These are phyloP conservation scores for Claviceps fusiformis DNA, from an alignment of 2,329 filamentous ascomycete species.

Conservation along the genomic window DNA sequence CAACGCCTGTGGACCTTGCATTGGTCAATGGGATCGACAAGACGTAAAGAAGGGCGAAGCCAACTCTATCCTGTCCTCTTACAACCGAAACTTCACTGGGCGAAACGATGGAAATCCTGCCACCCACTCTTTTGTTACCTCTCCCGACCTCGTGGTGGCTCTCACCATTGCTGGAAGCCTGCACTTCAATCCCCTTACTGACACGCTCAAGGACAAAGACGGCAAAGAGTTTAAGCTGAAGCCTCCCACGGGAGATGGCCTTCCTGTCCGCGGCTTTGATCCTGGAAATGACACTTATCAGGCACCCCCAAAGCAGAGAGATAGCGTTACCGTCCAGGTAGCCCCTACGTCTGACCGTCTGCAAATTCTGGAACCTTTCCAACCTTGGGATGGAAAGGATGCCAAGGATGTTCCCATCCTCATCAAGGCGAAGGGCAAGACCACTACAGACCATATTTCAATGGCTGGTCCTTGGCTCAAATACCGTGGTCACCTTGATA, in stretches of 20 bases:
- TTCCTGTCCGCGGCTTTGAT: slow-evolving; percentile 76
- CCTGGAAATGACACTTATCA: slow-evolving; percentile 90
- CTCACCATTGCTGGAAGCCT: slow-evolving; percentile 72
- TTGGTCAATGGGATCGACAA: slow-evolving; percentile 87
- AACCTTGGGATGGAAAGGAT: slow-evolving; percentile 86
- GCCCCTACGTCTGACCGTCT: slow-evolving; percentile 86
- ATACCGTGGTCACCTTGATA: slow-evolving; percentile 97
- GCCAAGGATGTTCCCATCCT: slow-evolving; percentile 72
- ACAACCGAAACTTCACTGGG: slow-evolving; percentile 99
- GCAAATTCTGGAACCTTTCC: slow-evolving; percentile 78
- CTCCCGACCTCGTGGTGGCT: slow-evolving; percentile 78
- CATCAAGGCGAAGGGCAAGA: slow-evolving; percentile 95
- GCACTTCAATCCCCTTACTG: slow-evolving; percentile 90
- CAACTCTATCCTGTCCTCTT: slow-evolving; percentile 96
- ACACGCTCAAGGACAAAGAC: slow-evolving; percentile 85
- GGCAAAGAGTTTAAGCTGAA: slow-evolving; percentile 91
- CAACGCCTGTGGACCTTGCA: slow-evolving; percentile 87
- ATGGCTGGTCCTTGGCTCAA: slow-evolving; percentile 97
- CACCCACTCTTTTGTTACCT: slow-evolving; percentile 86
- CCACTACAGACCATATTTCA: slow-evolving; percentile 92
- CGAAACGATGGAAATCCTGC: slow-evolving; percentile 94
- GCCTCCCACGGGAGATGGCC: slow-evolving; percentile 64
- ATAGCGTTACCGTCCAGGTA: slow-evolving; percentile 62
- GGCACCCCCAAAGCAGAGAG: slow-evolving; percentile 72
- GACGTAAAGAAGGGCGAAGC: slow-evolving; percentile 91